phyloP scores from a whole-genome alignment of 2,329 filamentous ascomycete genomes.

The Chaetomiaceae sp. region DNA sequence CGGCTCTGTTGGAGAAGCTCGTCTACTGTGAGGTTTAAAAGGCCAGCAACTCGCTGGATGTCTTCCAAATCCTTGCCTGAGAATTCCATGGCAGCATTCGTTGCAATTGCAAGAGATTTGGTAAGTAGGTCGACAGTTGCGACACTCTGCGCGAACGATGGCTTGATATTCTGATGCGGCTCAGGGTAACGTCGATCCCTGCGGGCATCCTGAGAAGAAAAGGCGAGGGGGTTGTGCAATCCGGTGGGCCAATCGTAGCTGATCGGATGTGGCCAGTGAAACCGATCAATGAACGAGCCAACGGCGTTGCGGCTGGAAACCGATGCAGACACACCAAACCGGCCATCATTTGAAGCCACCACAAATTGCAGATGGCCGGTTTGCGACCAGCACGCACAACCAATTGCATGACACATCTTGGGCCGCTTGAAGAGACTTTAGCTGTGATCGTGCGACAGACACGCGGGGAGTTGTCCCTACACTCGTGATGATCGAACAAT shows the following conservation, averaged over 20 bases:
- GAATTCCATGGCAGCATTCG: constrained; percentile 22
- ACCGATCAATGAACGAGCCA: constrained; percentile 25
- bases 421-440: background rate
- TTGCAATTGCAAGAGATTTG: background rate
- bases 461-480: too few relatives aligned
- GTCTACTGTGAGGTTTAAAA: constrained; percentile 26
- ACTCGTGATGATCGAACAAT: too few relatives aligned
- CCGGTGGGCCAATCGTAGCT: constrained; percentile 20
- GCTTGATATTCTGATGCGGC: constrained; percentile 23
- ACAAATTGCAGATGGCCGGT: constrained; percentile 9
- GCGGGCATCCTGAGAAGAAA: constrained; percentile 12
- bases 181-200: constrained; percentile 13
- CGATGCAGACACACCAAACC: constrained; percentile 21
- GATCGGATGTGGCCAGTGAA: constrained; percentile 15
- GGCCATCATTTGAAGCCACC: constrained; percentile 11
- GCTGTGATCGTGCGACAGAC: too few relatives aligned
- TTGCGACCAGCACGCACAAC: constrained; percentile 11
- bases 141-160: background rate
- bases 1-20: constrained; percentile 25
- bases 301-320: constrained; percentile 18
- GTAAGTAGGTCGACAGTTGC: background rate
- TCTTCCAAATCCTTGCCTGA: constrained; percentile 23
- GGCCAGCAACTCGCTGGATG: constrained; percentile 26
- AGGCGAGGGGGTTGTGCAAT: constrained; percentile 16
- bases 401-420: constrained; percentile 15